Evolutionary conservation across 208 protist genomes (phyloP).

Genomic region (Trypanosoma platydactyli): DNA sequence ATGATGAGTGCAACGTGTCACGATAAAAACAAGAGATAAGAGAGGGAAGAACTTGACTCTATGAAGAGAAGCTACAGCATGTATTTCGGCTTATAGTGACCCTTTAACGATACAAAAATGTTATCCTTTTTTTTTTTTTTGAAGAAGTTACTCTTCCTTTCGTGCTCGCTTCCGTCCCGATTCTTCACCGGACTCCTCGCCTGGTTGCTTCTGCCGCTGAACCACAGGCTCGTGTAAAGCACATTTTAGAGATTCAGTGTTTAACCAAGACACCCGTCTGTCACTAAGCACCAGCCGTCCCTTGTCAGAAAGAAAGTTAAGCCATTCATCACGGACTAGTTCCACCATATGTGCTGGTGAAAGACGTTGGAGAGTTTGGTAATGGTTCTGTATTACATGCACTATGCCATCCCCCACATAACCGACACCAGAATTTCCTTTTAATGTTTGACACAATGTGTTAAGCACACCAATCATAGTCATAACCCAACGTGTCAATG

Average conservation of each 20-base stretch:
- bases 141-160: not conserved
- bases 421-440: not conserved
- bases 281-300: constrained; percentile 1
- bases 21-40: no score
- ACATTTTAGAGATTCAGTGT: not conserved
- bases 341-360: constrained; percentile 15
- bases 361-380: constrained; percentile 13
- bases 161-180: no score
- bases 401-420: constrained; percentile 6
- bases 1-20: no score
- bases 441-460: constrained; percentile 14
- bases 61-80: no score
- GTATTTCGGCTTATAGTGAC: no score
- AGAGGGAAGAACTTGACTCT: no score
- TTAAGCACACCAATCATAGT: constrained; percentile 19
- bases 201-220: not conserved
- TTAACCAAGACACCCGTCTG: not conserved
- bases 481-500: constrained; percentile 6
- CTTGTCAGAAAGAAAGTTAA: constrained; percentile 28
- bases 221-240: not conserved
- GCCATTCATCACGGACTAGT: constrained; percentile 21
- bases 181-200: not conserved
- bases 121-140: not conserved
- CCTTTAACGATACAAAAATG: not conserved
- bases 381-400: constrained; percentile 11